phyloP scores from a whole-genome alignment of 805 yeast species.

The Lipomyces japonicus region DNA sequence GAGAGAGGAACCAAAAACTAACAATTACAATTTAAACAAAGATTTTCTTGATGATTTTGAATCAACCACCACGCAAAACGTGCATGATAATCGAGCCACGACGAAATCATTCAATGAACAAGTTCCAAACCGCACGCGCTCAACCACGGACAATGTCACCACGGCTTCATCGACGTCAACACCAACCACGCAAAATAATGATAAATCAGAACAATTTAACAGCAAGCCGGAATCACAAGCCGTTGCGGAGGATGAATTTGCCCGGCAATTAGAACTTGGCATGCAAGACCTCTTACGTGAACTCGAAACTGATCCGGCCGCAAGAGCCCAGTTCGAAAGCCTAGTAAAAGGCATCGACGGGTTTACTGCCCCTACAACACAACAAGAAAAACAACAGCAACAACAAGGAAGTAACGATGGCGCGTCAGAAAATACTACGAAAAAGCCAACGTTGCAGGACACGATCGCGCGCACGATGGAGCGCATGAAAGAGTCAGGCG shows the following conservation, averaged over 20 bases:
- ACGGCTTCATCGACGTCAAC: not conserved
- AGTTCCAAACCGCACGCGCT: not conserved
- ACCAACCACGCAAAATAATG: not conserved
- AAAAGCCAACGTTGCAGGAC: conserved; percentile 49
- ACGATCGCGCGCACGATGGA: conserved; percentile 78
- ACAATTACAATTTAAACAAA: not conserved
- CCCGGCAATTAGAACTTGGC: conserved; percentile 41
- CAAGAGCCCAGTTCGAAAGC: conserved; percentile 49
- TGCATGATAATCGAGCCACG: not conserved
- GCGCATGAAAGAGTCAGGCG: conserved; percentile 73
- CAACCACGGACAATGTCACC: not conserved
- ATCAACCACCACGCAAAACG: not conserved
- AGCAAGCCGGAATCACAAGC: conserved; percentile 16
- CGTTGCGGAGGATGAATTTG: conserved; percentile 37
- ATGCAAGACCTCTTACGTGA: conserved; percentile 47
- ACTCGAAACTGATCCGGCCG: conserved; percentile 51
- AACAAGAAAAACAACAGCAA: not conserved
- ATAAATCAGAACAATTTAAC: conserved; percentile 3
- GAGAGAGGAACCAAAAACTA: not conserved
- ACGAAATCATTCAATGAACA: not conserved
- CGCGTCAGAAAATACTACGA: not conserved
- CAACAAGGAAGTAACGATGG: not conserved
- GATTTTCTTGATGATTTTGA: conserved; percentile 76
- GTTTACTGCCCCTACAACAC: conserved; percentile 1
- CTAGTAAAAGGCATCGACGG: conserved; percentile 38